phyloP scores from a whole-genome alignment of 2,329 filamentous ascomycete species.

The Talaromyces atroroseus region DNA sequence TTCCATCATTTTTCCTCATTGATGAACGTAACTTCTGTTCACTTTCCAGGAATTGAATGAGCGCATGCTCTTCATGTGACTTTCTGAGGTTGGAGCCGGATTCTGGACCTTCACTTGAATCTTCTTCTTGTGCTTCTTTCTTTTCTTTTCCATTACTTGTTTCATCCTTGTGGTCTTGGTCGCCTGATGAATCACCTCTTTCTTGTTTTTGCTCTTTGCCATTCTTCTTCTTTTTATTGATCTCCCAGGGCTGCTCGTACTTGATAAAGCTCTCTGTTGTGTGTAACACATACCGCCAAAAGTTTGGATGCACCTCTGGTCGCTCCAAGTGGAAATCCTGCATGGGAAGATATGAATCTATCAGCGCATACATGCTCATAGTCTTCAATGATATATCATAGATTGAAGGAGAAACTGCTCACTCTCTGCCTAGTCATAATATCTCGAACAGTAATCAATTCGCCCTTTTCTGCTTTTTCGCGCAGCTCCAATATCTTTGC shows the following conservation, averaged over 20 bases:
- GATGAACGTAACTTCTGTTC: background rate
- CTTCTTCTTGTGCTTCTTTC: background rate
- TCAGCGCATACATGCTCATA: background rate
- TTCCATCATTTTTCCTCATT: constrained; percentile 42
- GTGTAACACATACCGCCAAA: constrained; percentile 49
- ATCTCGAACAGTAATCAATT: constrained; percentile 1
- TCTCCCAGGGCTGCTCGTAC: constrained; percentile 45
- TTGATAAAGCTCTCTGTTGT: constrained; percentile 48
- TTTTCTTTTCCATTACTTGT: background rate
- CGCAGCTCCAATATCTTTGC: background rate
- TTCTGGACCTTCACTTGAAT: background rate
- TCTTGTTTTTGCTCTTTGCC: background rate
- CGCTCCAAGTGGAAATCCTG: background rate
- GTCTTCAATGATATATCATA: background rate
- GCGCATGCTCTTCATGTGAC: background rate
- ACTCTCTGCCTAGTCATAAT: background rate
- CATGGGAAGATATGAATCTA: background rate
- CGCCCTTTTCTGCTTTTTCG: background rate
- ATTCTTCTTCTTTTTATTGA: constrained; percentile 29
- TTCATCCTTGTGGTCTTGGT: background rate
- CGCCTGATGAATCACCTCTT: constrained; percentile 15
- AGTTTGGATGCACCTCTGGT: constrained; percentile 29
- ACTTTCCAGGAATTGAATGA: background rate
- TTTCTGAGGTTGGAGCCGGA: background rate
- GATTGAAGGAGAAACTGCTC: background rate